Percentiles rank a stretch among this genome's conserved stretches.
phyloP scores from a whole-genome alignment of 1,284 basidiomycete species.

The Xerocomus amazonicus region DNA sequence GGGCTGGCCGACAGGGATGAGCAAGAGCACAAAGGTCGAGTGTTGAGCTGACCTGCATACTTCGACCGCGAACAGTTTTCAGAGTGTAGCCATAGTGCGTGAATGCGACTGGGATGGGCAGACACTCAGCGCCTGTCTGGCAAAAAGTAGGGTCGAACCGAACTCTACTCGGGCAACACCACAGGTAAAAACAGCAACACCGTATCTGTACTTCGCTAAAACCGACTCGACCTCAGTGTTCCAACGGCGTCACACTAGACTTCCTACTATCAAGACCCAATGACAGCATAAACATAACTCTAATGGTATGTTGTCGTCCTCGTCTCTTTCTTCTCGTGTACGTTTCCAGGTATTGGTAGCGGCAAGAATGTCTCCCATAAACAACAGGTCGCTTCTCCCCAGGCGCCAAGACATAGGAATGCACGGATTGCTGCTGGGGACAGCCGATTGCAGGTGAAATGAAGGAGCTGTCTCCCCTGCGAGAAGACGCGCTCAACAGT shows the following conservation, averaged over 20 bases:
- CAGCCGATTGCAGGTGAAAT: not conserved
- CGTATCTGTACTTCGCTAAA: too few relatives aligned
- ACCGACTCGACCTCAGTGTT: too few relatives aligned
- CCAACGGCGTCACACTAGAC: too few relatives aligned
- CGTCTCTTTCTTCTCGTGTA: not conserved
- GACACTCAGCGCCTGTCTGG: slow-evolving; percentile 25
- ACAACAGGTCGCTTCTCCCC: not conserved
- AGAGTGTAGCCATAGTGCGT: slow-evolving; percentile 51
- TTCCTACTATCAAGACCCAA: too few relatives aligned
- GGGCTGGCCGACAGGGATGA: slow-evolving; percentile 44
- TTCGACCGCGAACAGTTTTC: slow-evolving; percentile 57
- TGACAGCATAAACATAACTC: too few relatives aligned
- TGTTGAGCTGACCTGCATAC: slow-evolving; percentile 60
- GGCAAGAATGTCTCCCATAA: not conserved
- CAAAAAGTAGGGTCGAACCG: too few relatives aligned
- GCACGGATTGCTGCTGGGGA: not conserved
- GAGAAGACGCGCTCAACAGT: not conserved
- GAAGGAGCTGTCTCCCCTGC: not conserved
- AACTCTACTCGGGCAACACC: too few relatives aligned
- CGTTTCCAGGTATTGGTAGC: not conserved
- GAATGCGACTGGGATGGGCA: slow-evolving; percentile 50
- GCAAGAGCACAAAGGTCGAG: not conserved
- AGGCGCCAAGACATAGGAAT: not conserved
- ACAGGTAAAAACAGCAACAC: too few relatives aligned
- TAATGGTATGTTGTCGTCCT: too few relatives aligned